Percentiles rank a stretch among this genome's conserved stretches.
Conservation (phyloP, 768 basidiomycete genomes). For the Rhodocollybia butyracea region DNA sequence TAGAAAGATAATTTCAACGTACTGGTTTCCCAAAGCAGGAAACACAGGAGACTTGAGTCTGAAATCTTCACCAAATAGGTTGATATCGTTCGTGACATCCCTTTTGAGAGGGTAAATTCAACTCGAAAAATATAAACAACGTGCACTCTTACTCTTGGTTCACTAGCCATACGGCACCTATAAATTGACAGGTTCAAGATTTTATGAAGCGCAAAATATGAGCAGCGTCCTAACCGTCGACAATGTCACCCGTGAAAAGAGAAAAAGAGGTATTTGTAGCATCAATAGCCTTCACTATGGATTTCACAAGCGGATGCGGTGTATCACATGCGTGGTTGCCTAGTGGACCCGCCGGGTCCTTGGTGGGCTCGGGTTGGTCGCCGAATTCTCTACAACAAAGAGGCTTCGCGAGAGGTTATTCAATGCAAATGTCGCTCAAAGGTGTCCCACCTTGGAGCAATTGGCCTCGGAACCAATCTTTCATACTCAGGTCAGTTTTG, state of each 20-base stretch:
- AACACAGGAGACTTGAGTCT: conserved; percentile 41
- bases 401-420: conserved; percentile 24
- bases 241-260: conserved; percentile 65
- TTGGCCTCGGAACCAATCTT: conserved; percentile 51
- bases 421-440: neutral
- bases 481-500: neutral
- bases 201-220: neutral
- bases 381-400: conserved; percentile 58
- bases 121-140: neutral
- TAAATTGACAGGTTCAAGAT: neutral
- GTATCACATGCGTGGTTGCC: conserved; percentile 53
- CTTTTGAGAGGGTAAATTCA: conserved; percentile 18
- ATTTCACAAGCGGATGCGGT: conserved; percentile 43
- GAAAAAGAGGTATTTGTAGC: conserved; percentile 38
- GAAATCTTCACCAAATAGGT: conserved; percentile 46
- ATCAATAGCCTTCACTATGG: conserved; percentile 45
- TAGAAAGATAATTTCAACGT: conserved; percentile 15
- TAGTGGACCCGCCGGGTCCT: conserved; percentile 44
- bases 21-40: conserved; percentile 56
- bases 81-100: conserved; percentile 41
- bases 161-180: conserved; percentile 51
- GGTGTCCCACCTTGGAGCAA: conserved; percentile 38
- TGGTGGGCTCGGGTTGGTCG: conserved; percentile 33
- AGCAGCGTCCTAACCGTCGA: conserved; percentile 57
- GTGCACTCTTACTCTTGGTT: conserved; percentile 35